Evolutionary conservation across 305 asterid genomes (phyloP), one percentile per base, ranked within the genome.

Genomic region (Coffea humblotiana): DNA sequence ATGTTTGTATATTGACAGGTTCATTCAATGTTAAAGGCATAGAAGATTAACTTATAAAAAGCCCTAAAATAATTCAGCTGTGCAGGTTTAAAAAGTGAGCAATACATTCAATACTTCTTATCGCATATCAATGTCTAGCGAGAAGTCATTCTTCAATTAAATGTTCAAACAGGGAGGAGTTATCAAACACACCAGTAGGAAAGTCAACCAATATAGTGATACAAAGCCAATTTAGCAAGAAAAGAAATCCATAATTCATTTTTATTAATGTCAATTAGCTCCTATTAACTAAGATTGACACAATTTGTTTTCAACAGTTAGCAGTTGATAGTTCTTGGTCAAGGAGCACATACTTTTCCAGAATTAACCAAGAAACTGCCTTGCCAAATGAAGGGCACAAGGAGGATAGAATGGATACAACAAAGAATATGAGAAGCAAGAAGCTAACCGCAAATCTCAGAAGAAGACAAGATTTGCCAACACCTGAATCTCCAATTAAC

Each of bases 401-500:
- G 37, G 43, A 15, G 71, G 48, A 45, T 23, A 43, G 16, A n/a
- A 66, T 40, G 78, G 37, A 60, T n/a, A 37, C 43, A 60, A 37
- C 69, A 19, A 8, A 27, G 69, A 12, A 64, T 25, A 64, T 25
- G 37, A 29, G 70, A 12, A 73, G 60, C 19, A 74, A 27, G 48
- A 63, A 56, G 64, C 79, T 14, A 40, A 82, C 85, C 82, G 85
- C 82, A 74, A 82, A 82, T 78, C 85, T 78, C 63, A 82, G 82
- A 10, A 78, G 85, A 47, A 82, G 82, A 69, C 85, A 82, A 27
- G 85, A 82, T 79, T 82, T 82, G 66, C 85, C 85, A 48, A 78
- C 85, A 27, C 85, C 85, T 54, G 85, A 82, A 74, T 82, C 85
- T 82, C 82, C 85, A 78, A 78, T 82, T 56, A 82, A 71, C 29